Evolutionary conservation across 2,329 filamentous ascomycete species (phyloP), one percentile per base, ranked within the genome.

Genomic region (Aspergillaceae sp.): DNA sequence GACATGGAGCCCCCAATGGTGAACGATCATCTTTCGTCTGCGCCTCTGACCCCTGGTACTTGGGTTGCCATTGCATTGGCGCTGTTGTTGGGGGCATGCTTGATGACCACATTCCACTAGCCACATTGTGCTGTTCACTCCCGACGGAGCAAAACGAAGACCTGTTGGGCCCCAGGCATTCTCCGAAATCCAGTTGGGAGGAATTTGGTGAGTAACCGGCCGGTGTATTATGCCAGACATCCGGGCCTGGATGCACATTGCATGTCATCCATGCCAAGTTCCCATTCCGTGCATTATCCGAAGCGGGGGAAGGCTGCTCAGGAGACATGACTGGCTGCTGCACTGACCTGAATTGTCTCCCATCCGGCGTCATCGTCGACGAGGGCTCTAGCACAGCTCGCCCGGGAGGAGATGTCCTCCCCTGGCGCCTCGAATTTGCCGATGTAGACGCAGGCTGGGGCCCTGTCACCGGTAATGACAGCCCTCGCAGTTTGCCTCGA

Each of bases 401-500:
- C 19, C n/a, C n/a, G 4, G 10, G 8, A 19, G 34, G n/a, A 7
- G 36, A 38, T 7, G 36, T 9, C 8, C 26, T 42, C 28, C 28
- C 33, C 38, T 45, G 40, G 44, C 32, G 43, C 41, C 28, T 44
- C 47, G 49, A 30, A 45, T 53, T 53, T 8, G 51, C 35, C 10
- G 52, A 10, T 6, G 26, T 51, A 5, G 42, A 61, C 44, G 69
- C 66, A 37, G 62, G 58, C 41, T 68, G 62, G 10, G 68, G 67
- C 44, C 74, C 75, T 35, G 74, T 73, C 43, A 84, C 70, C 7
- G 81, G 81, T 48, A 94, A 74, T 47, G 90, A 90, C 56, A 96
- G 75, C 35, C 91, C 91, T 51, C 91, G 82, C 52, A 97, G 81
- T 74, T 97, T 97, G 63, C 91, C 91, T 60, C 91, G 83, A 69